Evolutionary conservation across 1,139 yeast genomes (phyloP).

Genomic region (Pichia sp.): DNA sequence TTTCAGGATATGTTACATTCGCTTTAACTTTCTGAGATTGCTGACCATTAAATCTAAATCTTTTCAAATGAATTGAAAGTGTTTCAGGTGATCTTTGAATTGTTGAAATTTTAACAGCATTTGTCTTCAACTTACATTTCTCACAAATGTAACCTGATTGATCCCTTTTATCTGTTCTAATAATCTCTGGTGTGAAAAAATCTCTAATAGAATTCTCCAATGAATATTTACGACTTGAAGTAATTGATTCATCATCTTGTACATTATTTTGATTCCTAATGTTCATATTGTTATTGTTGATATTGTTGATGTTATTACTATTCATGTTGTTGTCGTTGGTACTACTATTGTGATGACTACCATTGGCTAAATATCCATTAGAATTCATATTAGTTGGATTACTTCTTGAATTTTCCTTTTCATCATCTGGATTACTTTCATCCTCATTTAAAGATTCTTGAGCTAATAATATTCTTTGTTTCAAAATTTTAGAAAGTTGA

Average conservation of each 20-base stretch:
- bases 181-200: conserved; percentile 72
- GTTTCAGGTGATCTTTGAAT: conserved; percentile 85
- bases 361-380: neutral
- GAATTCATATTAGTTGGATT: neutral
- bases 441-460: conserved; percentile 3
- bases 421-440: neutral
- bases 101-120: conserved; percentile 68
- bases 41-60: conserved; percentile 79
- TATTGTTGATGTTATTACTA: neutral
- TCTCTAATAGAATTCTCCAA: conserved; percentile 69
- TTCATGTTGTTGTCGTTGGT: conserved; percentile 1
- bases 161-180: conserved; percentile 58
- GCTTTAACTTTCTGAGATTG: conserved; percentile 82
- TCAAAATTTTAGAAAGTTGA: conserved; percentile 24
- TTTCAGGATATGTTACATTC: conserved; percentile 72
- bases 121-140: conserved; percentile 68
- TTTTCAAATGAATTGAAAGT: conserved; percentile 74
- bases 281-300: neutral
- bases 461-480: conserved; percentile 24
- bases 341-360: conserved; percentile 3
- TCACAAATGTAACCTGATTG: conserved; percentile 78
- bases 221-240: conserved; percentile 37
- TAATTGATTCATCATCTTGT: neutral
- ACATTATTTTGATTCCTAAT: neutral
- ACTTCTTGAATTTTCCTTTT: conserved; percentile 7